phyloP scores from a whole-genome alignment of 23 red algal genomes.

The Gracilariopsis chorda region DNA sequence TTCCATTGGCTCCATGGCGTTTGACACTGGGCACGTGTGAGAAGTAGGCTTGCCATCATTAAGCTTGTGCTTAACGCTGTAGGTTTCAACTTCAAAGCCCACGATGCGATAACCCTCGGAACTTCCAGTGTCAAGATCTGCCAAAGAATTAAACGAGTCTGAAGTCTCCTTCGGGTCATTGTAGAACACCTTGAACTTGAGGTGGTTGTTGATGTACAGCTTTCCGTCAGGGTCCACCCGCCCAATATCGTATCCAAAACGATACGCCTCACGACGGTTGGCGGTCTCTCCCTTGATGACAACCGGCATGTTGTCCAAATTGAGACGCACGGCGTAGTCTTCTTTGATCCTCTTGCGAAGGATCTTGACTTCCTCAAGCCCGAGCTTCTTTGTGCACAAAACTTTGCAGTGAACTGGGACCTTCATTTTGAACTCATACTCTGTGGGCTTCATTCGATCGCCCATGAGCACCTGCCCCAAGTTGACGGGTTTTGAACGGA shows the following conservation, averaged over 20 bases:
- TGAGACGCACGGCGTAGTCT: conserved; percentile 87
- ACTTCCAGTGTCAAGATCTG: conserved; percentile 28
- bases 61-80: conserved; percentile 63
- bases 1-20: conserved; percentile 34
- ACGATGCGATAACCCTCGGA: conserved; percentile 83
- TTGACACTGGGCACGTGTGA: conserved; percentile 50
- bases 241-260: conserved; percentile 85
- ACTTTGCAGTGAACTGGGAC: conserved; percentile 70
- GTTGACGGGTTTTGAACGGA: conserved; percentile 68
- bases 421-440: conserved; percentile 83
- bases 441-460: conserved; percentile 85
- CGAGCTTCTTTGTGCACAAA: conserved; percentile 69
- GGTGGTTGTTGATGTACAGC: conserved; percentile 93
- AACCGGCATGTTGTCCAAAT: conserved; percentile 99
- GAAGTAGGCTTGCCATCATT: neutral
- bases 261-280: conserved; percentile 25
- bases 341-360: conserved; percentile 67
- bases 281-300: conserved; percentile 62
- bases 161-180: conserved; percentile 58
- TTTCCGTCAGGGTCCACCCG: conserved; percentile 45
- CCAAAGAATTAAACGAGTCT: conserved; percentile 18
- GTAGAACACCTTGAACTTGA: conserved; percentile 89
- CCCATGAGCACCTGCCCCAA: conserved; percentile 92
- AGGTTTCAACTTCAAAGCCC: conserved; percentile 90
- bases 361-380: neutral